A percentile compares a stretch with the other conserved stretches of the same genome.
Evolutionary conservation across 2,329 filamentous ascomycete species (phyloP).

Genomic region (Truncatella angustata): DNA sequence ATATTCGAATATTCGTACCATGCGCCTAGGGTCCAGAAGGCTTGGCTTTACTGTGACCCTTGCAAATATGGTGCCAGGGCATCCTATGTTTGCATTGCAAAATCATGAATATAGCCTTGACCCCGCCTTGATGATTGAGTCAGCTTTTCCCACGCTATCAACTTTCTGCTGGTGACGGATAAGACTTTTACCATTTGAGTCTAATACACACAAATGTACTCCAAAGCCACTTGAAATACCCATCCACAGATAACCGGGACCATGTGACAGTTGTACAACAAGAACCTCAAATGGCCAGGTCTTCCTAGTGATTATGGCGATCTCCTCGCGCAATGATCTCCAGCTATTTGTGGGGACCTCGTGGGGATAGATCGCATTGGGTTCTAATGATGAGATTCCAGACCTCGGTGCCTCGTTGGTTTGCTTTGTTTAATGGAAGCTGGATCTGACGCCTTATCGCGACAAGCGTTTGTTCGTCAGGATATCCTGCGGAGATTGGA

Average conservation of each 20-base stretch:
- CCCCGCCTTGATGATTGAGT: too few species aligned
- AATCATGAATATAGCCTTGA: not conserved
- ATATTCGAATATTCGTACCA: not conserved
- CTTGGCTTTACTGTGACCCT: slow-evolving; percentile 2
- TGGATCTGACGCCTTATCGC: slow-evolving; percentile 5
- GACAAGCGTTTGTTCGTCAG: not conserved
- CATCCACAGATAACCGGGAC: not conserved
- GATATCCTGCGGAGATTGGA: not conserved
- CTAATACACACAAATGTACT: too few species aligned
- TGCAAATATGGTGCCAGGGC: not conserved
- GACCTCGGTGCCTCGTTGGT: slow-evolving; percentile 6
- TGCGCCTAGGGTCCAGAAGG: slow-evolving; percentile 9
- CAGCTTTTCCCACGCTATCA: too few species aligned
- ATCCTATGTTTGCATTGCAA: not conserved
- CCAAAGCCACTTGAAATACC: too few species aligned
- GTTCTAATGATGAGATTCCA: slow-evolving; percentile 3
- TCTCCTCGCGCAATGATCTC: not conserved
- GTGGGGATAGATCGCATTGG: not conserved
- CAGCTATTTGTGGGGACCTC: not conserved
- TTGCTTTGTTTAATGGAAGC: not conserved
- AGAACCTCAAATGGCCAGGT: not conserved
- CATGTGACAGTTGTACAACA: not conserved
- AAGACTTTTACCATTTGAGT: too few species aligned
- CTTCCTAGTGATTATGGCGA: not conserved
- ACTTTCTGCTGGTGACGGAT: too few species aligned